Base-by-base conservation (phyloP, 805 yeast genomes). In the Candida gorgasii region DNA sequence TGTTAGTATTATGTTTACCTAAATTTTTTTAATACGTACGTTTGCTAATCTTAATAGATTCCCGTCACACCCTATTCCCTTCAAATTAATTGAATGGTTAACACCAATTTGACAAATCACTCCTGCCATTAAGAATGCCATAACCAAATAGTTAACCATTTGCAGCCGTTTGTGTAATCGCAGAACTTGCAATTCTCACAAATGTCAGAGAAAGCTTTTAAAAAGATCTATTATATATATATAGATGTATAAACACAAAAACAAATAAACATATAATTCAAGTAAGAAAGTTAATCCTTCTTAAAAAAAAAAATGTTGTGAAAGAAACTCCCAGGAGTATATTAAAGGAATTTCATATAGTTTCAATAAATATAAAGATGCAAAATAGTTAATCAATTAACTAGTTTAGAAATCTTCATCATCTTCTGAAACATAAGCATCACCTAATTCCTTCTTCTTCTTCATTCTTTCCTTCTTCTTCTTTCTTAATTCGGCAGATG, bases 401-500 rank as follows among this genome's bases (percentile, higher is more conserved):
- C 8, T 34, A 23, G 19, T 58, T 67, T 65, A 67, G 51, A 64
- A 63, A 44, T 92, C 99, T 61, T 90, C 97, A 62, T 89, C 97
- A 62, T 96, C 93, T 54, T 61, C 55, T 47, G 98, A 92, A 59
- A 89, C 97, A 73, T 93, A 95, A 74, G 93, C 98, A 70, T 93
- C 99, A 82, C 98, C 98, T 71, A 90, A 75, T 75, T 86, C 96
- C 95, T 93, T 93, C 97, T 92, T 93, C 95, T 92, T 93, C 86
- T 86, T 89, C 98, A 93, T 90, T 85, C 99, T 89, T 80, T 93
- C 99, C 96, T 93, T 93, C 97, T 93, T 93, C 97, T 93, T 93
- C 97, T 93, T 93, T 85, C 99, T 89, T 73, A 92, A 80, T 77
- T 93, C 99, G 57, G 99, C 97, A 70, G 98, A 89, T 59, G 97